These are phyloP conservation scores for Entomortierella beljakovae DNA, from an alignment of 192 early-diverging fungal species.

Conservation along the genomic window DNA sequence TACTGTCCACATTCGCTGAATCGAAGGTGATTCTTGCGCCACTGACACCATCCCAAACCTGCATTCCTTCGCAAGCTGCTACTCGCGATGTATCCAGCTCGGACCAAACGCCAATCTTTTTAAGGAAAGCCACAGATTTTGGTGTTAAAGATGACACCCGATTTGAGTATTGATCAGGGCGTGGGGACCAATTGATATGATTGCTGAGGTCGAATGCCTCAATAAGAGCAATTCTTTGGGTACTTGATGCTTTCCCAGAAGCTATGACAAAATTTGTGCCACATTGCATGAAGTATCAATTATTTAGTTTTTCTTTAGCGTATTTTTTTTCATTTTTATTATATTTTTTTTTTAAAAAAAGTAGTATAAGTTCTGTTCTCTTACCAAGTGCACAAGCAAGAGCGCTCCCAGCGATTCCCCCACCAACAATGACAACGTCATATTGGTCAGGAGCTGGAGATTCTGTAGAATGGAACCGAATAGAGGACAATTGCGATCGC, in stretches of 20 bases:
- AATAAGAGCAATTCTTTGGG: slow-evolving; percentile 77
- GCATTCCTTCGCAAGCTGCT: slow-evolving; percentile 75
- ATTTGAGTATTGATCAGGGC: slow-evolving; percentile 75
- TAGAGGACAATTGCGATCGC: slow-evolving; percentile 9
- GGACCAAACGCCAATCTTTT: slow-evolving; percentile 76
- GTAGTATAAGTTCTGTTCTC: too few relatives aligned
- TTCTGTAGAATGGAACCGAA: slow-evolving; percentile 33
- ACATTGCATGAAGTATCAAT: too few relatives aligned
- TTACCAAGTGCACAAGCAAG: slow-evolving; percentile 82
- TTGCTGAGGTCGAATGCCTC: slow-evolving; percentile 80
- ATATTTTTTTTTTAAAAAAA: too few relatives aligned
- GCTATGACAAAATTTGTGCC: slow-evolving; percentile 17
- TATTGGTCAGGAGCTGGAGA: slow-evolving; percentile 56
- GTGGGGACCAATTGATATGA: slow-evolving; percentile 64
- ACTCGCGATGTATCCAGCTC: slow-evolving; percentile 67
- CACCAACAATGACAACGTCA: slow-evolving; percentile 92
- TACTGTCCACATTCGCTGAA: slow-evolving; percentile 47
- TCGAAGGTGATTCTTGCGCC: slow-evolving; percentile 76
- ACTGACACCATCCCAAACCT: slow-evolving; percentile 84
- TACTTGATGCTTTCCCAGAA: slow-evolving; percentile 37
- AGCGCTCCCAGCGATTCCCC: slow-evolving; percentile 90
- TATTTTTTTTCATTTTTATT: too few relatives aligned
- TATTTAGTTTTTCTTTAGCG: too few relatives aligned
- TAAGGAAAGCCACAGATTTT: slow-evolving; percentile 69
- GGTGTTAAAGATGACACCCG: slow-evolving; percentile 87